phyloP scores from a whole-genome alignment of 192 early-diverging fungal species.

The Coemansia sp. region DNA sequence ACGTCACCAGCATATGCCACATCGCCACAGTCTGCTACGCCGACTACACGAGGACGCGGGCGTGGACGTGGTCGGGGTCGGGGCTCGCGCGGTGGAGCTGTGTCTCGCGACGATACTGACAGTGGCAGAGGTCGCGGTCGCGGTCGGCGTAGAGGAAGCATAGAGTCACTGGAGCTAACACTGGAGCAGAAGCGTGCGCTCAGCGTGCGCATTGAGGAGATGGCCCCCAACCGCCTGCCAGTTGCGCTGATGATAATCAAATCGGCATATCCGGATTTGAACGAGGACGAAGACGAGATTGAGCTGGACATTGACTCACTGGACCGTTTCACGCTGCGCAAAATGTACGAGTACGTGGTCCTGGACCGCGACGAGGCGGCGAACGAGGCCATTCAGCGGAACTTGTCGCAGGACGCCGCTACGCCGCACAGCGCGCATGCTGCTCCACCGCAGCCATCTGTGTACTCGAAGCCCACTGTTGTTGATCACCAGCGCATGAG shows the following conservation, averaged over 20 bases:
- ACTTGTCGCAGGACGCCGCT: constrained; percentile 41
- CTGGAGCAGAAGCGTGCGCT: constrained; percentile 89
- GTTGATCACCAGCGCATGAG: constrained; percentile 36
- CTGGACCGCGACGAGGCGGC: constrained; percentile 53
- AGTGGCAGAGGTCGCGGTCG: constrained; percentile 33
- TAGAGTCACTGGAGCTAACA: constrained; percentile 60
- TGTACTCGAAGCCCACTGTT: constrained; percentile 20
- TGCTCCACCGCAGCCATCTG: constrained; percentile 41
- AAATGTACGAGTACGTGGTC: constrained; percentile 83
- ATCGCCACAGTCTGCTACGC: constrained; percentile 19
- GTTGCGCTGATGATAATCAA: constrained; percentile 53
- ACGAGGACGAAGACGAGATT: constrained; percentile 77
- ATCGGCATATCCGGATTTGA: constrained; percentile 51
- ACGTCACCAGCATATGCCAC: constrained; percentile 33
- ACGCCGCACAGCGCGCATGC: constrained; percentile 40
- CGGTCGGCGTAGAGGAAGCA: constrained; percentile 40
- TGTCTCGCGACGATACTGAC: constrained; percentile 25
- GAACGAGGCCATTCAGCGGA: constrained; percentile 48
- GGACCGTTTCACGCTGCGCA: constrained; percentile 75
- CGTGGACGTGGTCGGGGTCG: constrained; percentile 36
- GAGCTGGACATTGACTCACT: constrained; percentile 94
- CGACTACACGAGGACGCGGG: constrained; percentile 24
- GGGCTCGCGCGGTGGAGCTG: constrained; percentile 40
- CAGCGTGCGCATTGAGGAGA: constrained; percentile 40
- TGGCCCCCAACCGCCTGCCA: constrained; percentile 32